Conservation (phyloP, 805 yeast genomes). For the Candida parachauliodes region DNA sequence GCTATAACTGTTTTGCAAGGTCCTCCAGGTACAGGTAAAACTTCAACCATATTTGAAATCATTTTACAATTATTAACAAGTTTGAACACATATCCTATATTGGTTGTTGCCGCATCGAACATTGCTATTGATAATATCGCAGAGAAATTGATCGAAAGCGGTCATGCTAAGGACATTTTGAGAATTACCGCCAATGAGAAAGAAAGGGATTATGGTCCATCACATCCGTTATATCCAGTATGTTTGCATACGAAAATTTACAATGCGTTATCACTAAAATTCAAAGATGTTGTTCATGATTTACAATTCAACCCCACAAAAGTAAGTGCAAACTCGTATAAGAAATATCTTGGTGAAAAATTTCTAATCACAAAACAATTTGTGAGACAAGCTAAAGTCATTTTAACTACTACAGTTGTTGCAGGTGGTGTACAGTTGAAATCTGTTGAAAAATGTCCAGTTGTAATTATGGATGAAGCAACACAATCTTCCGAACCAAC, state of each 20-base stretch:
- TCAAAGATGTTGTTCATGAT: conserved; percentile 41
- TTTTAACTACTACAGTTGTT: conserved; percentile 69
- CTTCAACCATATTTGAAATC: conserved; percentile 41
- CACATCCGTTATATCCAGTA: conserved; percentile 56
- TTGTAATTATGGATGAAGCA: conserved; percentile 75
- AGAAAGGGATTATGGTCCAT: conserved; percentile 54
- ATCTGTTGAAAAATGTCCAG: conserved; percentile 52
- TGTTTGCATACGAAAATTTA: conserved; percentile 62
- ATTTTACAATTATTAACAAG: conserved; percentile 53
- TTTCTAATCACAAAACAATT: conserved; percentile 45
- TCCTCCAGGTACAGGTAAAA: conserved; percentile 67
- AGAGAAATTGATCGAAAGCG: conserved; percentile 51
- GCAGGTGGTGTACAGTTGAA: conserved; percentile 67
- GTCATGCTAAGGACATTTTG: conserved; percentile 47
- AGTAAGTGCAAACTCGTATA: conserved; percentile 37
- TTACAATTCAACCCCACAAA: conserved; percentile 29
- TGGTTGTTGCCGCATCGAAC: conserved; percentile 74
- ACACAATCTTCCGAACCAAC: conserved; percentile 75
- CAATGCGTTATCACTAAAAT: conserved; percentile 44
- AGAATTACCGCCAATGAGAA: conserved; percentile 59
- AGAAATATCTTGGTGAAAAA: conserved; percentile 44
- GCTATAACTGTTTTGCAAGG: conserved; percentile 47
- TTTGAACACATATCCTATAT: conserved; percentile 55
- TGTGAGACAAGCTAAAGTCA: conserved; percentile 63
- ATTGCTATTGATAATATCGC: conserved; percentile 77